Evolutionary conservation across 768 basidiomycete genomes (phyloP).

Genomic region (Collybiopsis confluens): DNA sequence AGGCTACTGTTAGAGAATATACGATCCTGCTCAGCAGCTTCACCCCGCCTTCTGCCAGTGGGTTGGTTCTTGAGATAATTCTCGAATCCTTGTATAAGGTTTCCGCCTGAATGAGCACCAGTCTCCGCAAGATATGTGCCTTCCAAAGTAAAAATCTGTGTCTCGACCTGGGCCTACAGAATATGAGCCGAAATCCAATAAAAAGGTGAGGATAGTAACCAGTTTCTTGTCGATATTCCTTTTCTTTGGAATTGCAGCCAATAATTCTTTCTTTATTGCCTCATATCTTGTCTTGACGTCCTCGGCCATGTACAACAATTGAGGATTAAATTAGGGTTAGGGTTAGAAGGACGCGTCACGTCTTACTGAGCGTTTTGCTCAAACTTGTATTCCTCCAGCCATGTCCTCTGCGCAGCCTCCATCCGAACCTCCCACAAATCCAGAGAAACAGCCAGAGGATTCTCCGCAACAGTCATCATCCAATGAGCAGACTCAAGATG

Average conservation of each 20-base stretch:
- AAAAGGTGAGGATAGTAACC: slow-evolving; percentile 36
- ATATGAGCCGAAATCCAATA: neutral
- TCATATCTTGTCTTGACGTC: slow-evolving; percentile 75
- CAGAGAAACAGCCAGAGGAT: slow-evolving; percentile 53
- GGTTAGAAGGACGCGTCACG: slow-evolving; percentile 11
- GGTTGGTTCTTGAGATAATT: slow-evolving; percentile 79
- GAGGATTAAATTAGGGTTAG: neutral
- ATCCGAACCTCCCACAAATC: slow-evolving; percentile 40
- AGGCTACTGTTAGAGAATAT: slow-evolving; percentile 80
- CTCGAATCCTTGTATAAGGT: slow-evolving; percentile 86
- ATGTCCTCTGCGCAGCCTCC: slow-evolving; percentile 63
- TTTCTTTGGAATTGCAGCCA: slow-evolving; percentile 72
- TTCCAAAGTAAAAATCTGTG: slow-evolving; percentile 76
- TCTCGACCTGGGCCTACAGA: slow-evolving; percentile 67
- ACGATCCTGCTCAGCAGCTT: slow-evolving; percentile 73
- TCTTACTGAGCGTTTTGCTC: neutral
- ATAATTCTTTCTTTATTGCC: slow-evolving; percentile 66
- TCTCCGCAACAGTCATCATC: slow-evolving; percentile 28
- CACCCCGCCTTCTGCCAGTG: slow-evolving; percentile 63
- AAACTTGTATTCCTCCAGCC: slow-evolving; percentile 11
- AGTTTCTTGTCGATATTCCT: slow-evolving; percentile 72
- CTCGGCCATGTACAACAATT: slow-evolving; percentile 36
- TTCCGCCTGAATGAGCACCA: slow-evolving; percentile 71
- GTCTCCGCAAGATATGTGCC: slow-evolving; percentile 76
- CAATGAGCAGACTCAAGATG: slow-evolving; percentile 23